phyloP scores from a whole-genome alignment of 2,329 filamentous ascomycete genomes.

The Metarhizium guizhouense region DNA sequence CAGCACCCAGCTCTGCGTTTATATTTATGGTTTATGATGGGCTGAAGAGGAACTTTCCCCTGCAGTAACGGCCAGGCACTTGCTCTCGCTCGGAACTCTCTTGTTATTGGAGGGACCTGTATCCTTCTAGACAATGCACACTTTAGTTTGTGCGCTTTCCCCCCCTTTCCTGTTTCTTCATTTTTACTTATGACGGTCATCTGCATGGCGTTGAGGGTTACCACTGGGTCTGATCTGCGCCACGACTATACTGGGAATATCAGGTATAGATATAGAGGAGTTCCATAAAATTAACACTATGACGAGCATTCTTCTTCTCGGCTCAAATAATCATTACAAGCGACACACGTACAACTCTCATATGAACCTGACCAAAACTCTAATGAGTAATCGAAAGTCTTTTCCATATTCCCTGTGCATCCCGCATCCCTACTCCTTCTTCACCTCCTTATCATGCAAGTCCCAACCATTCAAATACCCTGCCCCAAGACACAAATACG shows the following conservation, averaged over 20 bases:
- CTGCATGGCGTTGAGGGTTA: constrained; percentile 5
- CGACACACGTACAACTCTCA: too few relatives aligned
- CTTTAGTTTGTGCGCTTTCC: background rate
- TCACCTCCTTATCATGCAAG: constrained; percentile 28
- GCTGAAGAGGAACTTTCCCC: constrained; percentile 59
- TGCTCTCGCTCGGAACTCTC: background rate
- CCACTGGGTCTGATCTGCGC: background rate
- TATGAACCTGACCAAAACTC: too few relatives aligned
- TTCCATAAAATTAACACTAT: background rate
- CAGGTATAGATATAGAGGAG: background rate
- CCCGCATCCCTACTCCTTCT: constrained; percentile 4
- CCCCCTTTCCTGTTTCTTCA: background rate
- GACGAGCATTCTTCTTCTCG: background rate
- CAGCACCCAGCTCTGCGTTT: constrained; percentile 92
- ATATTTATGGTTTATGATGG: constrained; percentile 95
- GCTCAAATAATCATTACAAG: background rate
- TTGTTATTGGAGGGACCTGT: background rate
- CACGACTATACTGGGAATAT: background rate
- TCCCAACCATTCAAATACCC: constrained; percentile 64
- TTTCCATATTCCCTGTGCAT: too few relatives aligned
- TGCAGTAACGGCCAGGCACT: constrained; percentile 22
- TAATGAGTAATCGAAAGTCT: too few relatives aligned
- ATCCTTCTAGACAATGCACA: background rate
- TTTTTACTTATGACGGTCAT: constrained; percentile 8
- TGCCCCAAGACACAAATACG: constrained; percentile 67